phyloP scores from a whole-genome alignment of 192 early-diverging fungal species.

The Rhizophagus prolifer region DNA sequence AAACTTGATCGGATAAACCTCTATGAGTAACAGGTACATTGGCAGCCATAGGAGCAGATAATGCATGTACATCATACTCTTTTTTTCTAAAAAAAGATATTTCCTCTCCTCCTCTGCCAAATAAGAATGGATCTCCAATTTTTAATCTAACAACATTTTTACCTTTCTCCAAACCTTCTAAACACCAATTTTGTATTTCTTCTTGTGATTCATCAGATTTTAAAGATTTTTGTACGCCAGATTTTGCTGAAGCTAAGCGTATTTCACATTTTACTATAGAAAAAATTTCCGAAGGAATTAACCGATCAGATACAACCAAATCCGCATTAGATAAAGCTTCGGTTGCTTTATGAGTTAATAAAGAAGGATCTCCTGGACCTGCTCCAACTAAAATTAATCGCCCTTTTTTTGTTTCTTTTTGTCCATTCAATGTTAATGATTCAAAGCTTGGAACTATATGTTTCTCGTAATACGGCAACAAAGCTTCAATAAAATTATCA shows the following conservation, averaged over 20 bases:
- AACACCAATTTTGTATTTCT: conserved; percentile 69
- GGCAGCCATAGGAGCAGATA: conserved; percentile 73
- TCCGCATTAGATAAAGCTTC: conserved; percentile 67
- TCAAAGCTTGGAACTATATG: conserved; percentile 28
- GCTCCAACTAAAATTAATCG: conserved; percentile 73
- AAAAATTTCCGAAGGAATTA: conserved; percentile 64
- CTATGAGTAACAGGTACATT: conserved; percentile 86
- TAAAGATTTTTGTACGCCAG: conserved; percentile 51
- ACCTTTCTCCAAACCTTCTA: conserved; percentile 66
- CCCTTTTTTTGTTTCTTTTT: conserved; percentile 28
- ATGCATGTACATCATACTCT: conserved; percentile 66
- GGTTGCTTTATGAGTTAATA: conserved; percentile 74
- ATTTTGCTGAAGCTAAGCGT: conserved; percentile 60
- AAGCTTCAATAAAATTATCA: conserved; percentile 54
- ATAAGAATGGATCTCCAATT: conserved; percentile 91
- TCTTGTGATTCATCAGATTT: conserved; percentile 73
- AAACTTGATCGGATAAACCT: conserved; percentile 81
- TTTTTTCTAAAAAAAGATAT: conserved; percentile 66
- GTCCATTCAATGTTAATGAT: neutral
- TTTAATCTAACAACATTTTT: conserved; percentile 82
- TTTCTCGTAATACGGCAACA: conserved; percentile 64
- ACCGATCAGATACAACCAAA: conserved; percentile 79
- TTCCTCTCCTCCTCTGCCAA: conserved; percentile 92
- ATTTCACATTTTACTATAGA: conserved; percentile 54
- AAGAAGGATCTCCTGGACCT: conserved; percentile 80